Conservation (phyloP, 2,329 filamentous ascomycete genomes). For the Teratosphaeria viscida region DNA sequence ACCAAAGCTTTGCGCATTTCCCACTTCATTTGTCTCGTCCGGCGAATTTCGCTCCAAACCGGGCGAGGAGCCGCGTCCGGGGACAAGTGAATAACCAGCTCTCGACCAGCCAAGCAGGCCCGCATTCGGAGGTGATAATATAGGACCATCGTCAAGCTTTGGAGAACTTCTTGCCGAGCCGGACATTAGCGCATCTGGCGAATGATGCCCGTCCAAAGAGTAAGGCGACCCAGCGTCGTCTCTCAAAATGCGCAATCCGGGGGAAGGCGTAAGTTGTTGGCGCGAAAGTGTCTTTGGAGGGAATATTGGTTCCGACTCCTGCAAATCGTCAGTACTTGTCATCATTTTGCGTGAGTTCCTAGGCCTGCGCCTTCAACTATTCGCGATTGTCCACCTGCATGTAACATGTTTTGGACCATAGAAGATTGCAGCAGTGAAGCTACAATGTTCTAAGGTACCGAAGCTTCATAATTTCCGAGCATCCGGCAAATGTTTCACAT, state of each 20-base stretch:
- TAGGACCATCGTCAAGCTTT: conserved; percentile 13
- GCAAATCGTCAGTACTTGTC: conserved; percentile 2
- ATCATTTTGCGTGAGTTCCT: not conserved
- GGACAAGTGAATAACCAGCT: conserved; percentile 20
- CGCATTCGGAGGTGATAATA: conserved; percentile 10
- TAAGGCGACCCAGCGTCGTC: conserved; percentile 21
- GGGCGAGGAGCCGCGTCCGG: conserved; percentile 19
- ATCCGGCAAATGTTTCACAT: not conserved
- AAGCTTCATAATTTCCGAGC: not conserved
- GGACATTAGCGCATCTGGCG: conserved; percentile 22
- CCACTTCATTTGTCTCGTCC: conserved; percentile 7
- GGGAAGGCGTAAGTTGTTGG: conserved; percentile 18
- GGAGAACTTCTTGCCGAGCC: conserved; percentile 21
- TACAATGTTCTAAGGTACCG: not conserved
- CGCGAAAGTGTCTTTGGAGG: conserved; percentile 24
- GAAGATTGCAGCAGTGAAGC: not conserved
- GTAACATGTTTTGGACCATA: not conserved
- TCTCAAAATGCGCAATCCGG: conserved; percentile 10
- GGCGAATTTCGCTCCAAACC: conserved; percentile 14
- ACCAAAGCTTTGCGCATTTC: conserved; percentile 10
- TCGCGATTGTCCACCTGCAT: not conserved
- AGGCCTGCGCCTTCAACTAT: not conserved
- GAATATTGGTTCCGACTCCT: conserved; percentile 25
- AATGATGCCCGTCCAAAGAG: conserved; percentile 20
- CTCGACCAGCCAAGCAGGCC: conserved; percentile 19